These are phyloP conservation scores for Exutisphaerella laricina DNA, from an alignment of 2,329 filamentous ascomycete species.

Conservation along the genomic window DNA sequence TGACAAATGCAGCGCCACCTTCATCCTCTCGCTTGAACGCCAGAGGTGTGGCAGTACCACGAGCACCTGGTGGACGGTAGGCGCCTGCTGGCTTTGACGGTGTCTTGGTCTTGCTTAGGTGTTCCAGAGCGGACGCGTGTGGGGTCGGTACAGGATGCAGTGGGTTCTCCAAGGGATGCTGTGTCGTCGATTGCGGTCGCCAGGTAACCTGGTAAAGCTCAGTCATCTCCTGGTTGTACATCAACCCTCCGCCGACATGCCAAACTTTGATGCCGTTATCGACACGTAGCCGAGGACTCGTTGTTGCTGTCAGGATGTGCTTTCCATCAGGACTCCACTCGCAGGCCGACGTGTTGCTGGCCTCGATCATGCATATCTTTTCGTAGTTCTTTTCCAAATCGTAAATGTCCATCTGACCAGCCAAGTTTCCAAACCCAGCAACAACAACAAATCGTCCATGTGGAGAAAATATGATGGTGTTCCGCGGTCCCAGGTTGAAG, in stretches of 20 bases:
- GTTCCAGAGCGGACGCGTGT: constrained; percentile 76
- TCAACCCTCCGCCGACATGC: constrained; percentile 80
- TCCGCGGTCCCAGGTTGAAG: constrained; percentile 82
- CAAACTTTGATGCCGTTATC: constrained; percentile 96
- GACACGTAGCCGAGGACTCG: constrained; percentile 86
- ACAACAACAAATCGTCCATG: constrained; percentile 89
- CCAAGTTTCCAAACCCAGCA: constrained; percentile 94
- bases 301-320: constrained; percentile 96
- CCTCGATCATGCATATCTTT: constrained; percentile 91
- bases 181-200: constrained; percentile 66
- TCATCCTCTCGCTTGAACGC: constrained; percentile 98
- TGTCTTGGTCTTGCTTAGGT: constrained; percentile 81
- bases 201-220: constrained; percentile 86
- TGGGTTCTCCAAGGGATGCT: constrained; percentile 62
- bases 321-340: constrained; percentile 96
- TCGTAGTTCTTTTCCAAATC: constrained; percentile 89
- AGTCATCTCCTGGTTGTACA: constrained; percentile 93
- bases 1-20: constrained; percentile 80
- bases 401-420: constrained; percentile 96
- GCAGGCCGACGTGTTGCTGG: constrained; percentile 91
- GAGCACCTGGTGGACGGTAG: constrained; percentile 89
- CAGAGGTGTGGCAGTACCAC: constrained; percentile 79
- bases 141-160: constrained; percentile 68
- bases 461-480: constrained; percentile 92
- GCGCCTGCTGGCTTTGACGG: constrained; percentile 96